These are phyloP conservation scores for Agapanthus africanus DNA, from an alignment of 106 monocot genomes.

Conservation along the genomic window DNA sequence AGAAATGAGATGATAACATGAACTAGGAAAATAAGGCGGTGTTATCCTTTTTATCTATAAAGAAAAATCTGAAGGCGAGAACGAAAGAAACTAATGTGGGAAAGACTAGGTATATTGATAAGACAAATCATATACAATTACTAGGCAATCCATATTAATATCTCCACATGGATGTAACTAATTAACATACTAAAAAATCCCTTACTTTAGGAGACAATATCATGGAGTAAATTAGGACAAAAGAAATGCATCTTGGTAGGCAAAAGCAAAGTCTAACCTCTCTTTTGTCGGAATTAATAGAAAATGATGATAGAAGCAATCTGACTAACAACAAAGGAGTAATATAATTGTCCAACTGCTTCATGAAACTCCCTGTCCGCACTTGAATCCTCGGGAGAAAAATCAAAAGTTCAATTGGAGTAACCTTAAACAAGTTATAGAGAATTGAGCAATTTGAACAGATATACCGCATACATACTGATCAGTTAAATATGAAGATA, in stretches of 20 bases:
- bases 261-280: slow-evolving; percentile 42
- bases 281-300: slow-evolving; percentile 57
- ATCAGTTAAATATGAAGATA: too few species aligned
- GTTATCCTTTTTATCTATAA: neutral
- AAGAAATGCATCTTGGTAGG: neutral
- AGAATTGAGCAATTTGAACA: neutral
- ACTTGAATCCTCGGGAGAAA: slow-evolving; percentile 58
- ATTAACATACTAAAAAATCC: neutral
- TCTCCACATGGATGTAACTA: neutral
- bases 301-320: slow-evolving; percentile 59
- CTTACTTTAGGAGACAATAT: neutral
- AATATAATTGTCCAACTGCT: slow-evolving; percentile 65
- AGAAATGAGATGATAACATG: neutral
- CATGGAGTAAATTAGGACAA: neutral
- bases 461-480: too few species aligned
- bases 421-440: slow-evolving; percentile 3
- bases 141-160: neutral
- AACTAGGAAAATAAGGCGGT: neutral
- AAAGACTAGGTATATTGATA: neutral
- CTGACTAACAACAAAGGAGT: slow-evolving; percentile 63
- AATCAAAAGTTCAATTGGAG: neutral
- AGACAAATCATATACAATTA: neutral
- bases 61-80: neutral
- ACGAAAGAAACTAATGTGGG: neutral
- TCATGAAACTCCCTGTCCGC: slow-evolving; percentile 61